phyloP scores from a whole-genome alignment of 805 yeast species.

The Wickerhamomyces canadensis region DNA sequence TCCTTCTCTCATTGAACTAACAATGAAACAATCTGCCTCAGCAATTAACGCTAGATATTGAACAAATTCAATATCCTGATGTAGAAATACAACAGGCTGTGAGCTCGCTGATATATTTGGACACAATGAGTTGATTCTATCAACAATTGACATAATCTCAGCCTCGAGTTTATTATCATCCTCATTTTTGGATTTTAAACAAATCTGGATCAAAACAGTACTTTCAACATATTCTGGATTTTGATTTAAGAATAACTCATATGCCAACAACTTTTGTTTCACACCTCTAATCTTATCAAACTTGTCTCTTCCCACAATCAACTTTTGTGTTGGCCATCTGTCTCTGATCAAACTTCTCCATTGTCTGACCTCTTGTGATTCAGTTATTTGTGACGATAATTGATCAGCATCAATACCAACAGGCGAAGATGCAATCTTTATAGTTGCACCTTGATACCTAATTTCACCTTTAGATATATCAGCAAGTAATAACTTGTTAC shows the following conservation, averaged over 20 bases:
- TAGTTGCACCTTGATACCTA: constrained; percentile 52
- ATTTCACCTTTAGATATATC: constrained; percentile 67
- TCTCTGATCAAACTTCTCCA: constrained; percentile 72
- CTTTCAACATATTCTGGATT: constrained; percentile 67
- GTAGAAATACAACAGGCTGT: constrained; percentile 83
- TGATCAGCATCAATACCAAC: constrained; percentile 75
- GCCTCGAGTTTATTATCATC: constrained; percentile 59
- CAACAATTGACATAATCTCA: constrained; percentile 71
- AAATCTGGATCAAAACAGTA: constrained; percentile 79
- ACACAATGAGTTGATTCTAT: constrained; percentile 75
- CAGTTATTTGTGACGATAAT: constrained; percentile 40
- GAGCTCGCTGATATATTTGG: constrained; percentile 58
- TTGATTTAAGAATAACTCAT: constrained; percentile 65
- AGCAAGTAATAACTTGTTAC: constrained; percentile 76
- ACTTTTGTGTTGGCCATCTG: constrained; percentile 66
- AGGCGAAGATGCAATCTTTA: constrained; percentile 54
- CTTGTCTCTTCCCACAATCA: constrained; percentile 86
- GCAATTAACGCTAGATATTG: constrained; percentile 82
- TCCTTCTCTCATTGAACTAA: constrained; percentile 91
- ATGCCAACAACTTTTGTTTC: constrained; percentile 81
- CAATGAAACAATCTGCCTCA: constrained; percentile 86
- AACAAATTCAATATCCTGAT: constrained; percentile 82
- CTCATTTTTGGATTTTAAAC: constrained; percentile 43
- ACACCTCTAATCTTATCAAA: constrained; percentile 84
- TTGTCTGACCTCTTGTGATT: constrained; percentile 42